A percentile compares a stretch with the other conserved stretches of the same genome.
phyloP scores from a whole-genome alignment of 176 grass and related monocot genomes.

The Hyparrhenia diplandra region DNA sequence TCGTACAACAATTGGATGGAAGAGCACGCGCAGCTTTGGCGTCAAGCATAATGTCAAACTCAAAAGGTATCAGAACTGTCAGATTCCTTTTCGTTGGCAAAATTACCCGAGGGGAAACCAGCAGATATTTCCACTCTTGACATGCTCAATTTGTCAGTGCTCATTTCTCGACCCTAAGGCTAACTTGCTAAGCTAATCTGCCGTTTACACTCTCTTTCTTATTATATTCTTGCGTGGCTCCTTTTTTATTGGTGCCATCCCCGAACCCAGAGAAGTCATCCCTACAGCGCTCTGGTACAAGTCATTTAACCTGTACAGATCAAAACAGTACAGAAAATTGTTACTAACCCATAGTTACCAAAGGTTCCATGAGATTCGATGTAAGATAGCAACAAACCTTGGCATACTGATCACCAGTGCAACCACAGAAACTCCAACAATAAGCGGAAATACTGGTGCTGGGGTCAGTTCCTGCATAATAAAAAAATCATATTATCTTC shows the following conservation, averaged over 20 bases:
- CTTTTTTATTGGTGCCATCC: constrained; percentile 39
- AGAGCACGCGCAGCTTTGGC: not conserved
- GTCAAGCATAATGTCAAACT: not conserved
- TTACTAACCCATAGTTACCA: not conserved
- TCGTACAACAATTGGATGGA: constrained; percentile 18
- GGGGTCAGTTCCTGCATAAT: constrained; percentile 67
- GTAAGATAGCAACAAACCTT: constrained; percentile 55
- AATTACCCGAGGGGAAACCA: not conserved
- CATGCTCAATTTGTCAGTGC: constrained; percentile 10
- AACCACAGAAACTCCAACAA: constrained; percentile 73
- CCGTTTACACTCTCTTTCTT: constrained; percentile 67
- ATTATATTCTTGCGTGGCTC: constrained; percentile 65
- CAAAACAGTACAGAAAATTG: constrained; percentile 19
- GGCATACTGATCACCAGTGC: constrained; percentile 86
- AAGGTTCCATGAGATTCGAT: not conserved
- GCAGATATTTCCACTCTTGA: constrained; percentile 20
- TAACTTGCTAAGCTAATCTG: constrained; percentile 20
- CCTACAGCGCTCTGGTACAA: constrained; percentile 70
- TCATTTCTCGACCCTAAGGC: constrained; percentile 20
- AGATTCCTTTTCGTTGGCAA: constrained; percentile 24
- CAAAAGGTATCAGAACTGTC: constrained; percentile 3
- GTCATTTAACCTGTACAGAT: constrained; percentile 71
- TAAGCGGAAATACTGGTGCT: constrained; percentile 73
- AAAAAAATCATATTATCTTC: constrained; percentile 4
- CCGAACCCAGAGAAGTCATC: constrained; percentile 55